Evolutionary conservation across 23 red algal genomes (phyloP), one percentile per base, ranked within the genome.

Genomic region (Pyropia yezoensis): DNA sequence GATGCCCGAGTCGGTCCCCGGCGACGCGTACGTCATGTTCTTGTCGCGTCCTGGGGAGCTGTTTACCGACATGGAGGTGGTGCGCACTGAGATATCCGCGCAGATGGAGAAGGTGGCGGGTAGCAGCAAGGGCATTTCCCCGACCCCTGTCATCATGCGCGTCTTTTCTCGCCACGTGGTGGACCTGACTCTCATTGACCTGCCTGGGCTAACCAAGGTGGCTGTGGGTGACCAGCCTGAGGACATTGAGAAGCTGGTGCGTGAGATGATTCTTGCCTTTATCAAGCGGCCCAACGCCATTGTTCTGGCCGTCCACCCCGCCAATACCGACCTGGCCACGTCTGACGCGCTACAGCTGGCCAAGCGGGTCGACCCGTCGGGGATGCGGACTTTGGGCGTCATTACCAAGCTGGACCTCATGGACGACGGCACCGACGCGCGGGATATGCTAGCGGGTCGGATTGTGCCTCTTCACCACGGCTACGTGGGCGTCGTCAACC

Each of bases 371-470:
- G 94, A 98, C 66, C 85, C 94, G 2, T 73, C 91, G 13, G 94
- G 94, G 18, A 59, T 67, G 14, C 57, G 94, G 59, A 98, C 94
- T 0, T 60, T 98, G n/a, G 94, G 94, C 59, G 94, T 98, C 15
- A 83, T 98, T 21, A 98, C 94, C 6, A 98, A 98, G 52, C 80
- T 98, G 14, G 94, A 98, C 63, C 76, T 98, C 21, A 98, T 98
- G 94, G 94, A 98, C 62, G 73, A 79, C 11, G 94, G 94, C 49
- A 98, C 94, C 14, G 88, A 98, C 70, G 94, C 94, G 17, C 62
- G 87, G 18, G 94, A 98, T 33, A 88, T 90, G 94, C 86, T 98
- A 7, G 77, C 65, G 18, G 81, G 86, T 58, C 75, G 83, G 30
- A 54, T 91, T 18, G 83, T 91, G 25, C 84, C 87, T 1, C 67